Evolutionary conservation across 108 stramenopile genomes (phyloP).

Genomic region (Seminavis robusta): DNA sequence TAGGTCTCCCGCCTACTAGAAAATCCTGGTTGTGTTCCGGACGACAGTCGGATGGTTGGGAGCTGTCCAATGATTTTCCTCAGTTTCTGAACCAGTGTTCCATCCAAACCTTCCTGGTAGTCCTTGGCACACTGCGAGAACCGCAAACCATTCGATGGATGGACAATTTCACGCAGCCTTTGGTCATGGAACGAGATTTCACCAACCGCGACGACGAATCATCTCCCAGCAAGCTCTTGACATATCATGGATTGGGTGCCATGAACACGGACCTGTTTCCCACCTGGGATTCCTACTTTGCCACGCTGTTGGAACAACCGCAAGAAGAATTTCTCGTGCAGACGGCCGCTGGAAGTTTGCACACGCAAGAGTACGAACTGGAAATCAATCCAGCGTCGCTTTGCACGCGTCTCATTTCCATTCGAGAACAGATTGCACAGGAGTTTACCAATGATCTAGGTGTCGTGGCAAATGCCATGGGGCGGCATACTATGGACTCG

Average conservation of each 20-base stretch:
- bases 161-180: conserved; percentile 66
- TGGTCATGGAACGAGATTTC: too few relatives aligned
- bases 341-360: conserved; percentile 12
- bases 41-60: conserved; percentile 34
- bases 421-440: conserved; percentile 61
- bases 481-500: conserved; percentile 18
- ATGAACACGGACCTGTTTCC: conserved; percentile 60
- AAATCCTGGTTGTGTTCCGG: not conserved
- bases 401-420: conserved; percentile 47
- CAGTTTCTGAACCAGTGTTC: conserved; percentile 67
- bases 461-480: conserved; percentile 55
- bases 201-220: too few relatives aligned
- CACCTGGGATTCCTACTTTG: conserved; percentile 65
- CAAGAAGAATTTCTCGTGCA: conserved; percentile 27
- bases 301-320: conserved; percentile 37
- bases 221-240: conserved; percentile 48
- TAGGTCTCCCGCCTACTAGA: not conserved
- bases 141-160: conserved; percentile 69
- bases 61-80: conserved; percentile 35
- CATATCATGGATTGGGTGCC: conserved; percentile 58
- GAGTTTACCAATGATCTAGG: conserved; percentile 57
- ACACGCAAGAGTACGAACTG: conserved; percentile 36
- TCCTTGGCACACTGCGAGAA: conserved; percentile 57
- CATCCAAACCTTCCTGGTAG: conserved; percentile 72
- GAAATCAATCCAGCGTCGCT: conserved; percentile 62